Evolutionary conservation across 2,329 filamentous ascomycete genomes (phyloP).

Genomic region (Basipetospora chlamydospora): DNA sequence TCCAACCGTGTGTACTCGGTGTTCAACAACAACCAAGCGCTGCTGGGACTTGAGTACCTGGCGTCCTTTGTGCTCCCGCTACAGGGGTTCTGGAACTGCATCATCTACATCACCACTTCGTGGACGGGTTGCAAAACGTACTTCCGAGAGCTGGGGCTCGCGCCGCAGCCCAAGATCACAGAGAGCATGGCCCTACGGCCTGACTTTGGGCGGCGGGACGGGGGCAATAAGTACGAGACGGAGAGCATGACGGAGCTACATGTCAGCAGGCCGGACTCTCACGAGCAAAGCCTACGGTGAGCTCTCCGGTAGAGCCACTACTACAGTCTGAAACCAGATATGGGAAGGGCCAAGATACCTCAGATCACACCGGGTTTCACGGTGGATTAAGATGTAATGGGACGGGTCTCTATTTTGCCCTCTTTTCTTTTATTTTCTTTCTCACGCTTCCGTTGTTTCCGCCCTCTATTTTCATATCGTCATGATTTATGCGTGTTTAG

Average conservation of each 20-base stretch:
- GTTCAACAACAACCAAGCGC: constrained; percentile 31
- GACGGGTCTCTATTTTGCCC: no score
- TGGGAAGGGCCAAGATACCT: no score
- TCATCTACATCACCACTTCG: constrained; percentile 55
- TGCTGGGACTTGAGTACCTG: constrained; percentile 45
- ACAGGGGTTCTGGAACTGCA: constrained; percentile 65
- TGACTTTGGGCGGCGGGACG: constrained; percentile 7
- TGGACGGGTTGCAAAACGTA: constrained; percentile 35
- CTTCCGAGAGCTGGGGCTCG: constrained; percentile 7
- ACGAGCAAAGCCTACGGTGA: constrained; percentile 18
- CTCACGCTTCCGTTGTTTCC: no score
- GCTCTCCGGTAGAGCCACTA: no score
- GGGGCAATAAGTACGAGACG: constrained; percentile 24
- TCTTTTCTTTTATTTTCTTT: no score
- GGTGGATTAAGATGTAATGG: no score
- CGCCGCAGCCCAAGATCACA: constrained; percentile 3
- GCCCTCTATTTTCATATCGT: no score
- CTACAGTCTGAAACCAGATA: no score
- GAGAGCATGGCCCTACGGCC: constrained; percentile 5
- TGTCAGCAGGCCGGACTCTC: constrained; percentile 20
- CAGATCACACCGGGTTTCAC: no score
- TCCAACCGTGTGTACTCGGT: constrained; percentile 57
- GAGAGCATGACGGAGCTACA: constrained; percentile 38
- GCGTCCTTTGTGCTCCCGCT: constrained; percentile 58
- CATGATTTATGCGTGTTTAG: no score